Evolutionary conservation across 257 asterid genomes (phyloP).

Genomic region (Salvia rosmarinus): DNA sequence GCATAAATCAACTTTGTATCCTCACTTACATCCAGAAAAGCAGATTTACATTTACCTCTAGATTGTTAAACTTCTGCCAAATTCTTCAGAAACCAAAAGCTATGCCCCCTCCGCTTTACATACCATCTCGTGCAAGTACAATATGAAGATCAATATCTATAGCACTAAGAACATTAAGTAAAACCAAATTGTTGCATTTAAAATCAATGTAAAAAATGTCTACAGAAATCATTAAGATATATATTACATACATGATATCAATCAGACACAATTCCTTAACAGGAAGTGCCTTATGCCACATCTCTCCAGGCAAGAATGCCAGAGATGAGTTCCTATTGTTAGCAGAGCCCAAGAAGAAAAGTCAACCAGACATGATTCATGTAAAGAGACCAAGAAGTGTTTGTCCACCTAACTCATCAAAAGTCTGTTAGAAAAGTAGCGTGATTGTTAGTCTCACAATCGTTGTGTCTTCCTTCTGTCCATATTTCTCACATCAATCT

Average conservation of each 20-base stretch:
- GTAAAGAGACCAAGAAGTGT: conserved; percentile 27
- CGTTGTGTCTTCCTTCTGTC: conserved; percentile 48
- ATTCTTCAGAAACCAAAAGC: conserved; percentile 64
- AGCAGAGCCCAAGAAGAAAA: conserved; percentile 35
- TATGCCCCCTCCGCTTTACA: conserved; percentile 62
- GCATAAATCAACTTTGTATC: conserved; percentile 36
- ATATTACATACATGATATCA: conserved; percentile 68
- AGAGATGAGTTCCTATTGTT: conserved; percentile 34
- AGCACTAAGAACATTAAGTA: conserved; percentile 27
- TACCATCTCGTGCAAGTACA: conserved; percentile 74
- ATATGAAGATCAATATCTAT: conserved; percentile 54
- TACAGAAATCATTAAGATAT: conserved; percentile 41
- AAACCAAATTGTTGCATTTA: conserved; percentile 38
- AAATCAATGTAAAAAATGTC: conserved; percentile 45
- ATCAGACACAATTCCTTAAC: conserved; percentile 45
- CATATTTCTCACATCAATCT: conserved; percentile 55
- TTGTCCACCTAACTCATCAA: conserved; percentile 50
- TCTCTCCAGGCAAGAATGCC: conserved; percentile 52
- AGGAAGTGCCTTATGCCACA: conserved; percentile 57
- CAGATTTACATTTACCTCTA: conserved; percentile 57
- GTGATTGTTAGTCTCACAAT: conserved; percentile 44
- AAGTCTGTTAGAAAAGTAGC: conserved; percentile 63
- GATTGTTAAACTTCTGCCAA: conserved; percentile 49
- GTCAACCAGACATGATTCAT: conserved; percentile 40
- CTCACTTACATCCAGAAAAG: conserved; percentile 39